Conservation (phyloP, 805 yeast genomes). For the Ogataea haglerorum region DNA sequence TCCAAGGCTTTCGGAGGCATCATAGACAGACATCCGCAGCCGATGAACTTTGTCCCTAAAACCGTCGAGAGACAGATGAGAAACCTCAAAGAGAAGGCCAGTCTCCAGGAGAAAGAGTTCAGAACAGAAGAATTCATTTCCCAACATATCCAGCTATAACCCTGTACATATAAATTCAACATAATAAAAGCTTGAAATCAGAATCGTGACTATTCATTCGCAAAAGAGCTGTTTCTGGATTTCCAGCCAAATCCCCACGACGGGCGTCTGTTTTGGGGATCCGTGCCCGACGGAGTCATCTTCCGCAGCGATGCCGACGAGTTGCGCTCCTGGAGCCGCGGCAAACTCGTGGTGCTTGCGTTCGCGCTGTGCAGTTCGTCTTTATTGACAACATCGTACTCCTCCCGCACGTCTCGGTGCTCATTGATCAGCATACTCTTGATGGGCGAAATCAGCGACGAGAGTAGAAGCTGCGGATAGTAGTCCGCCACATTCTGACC, state of each 20-base stretch:
- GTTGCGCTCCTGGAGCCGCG: slow-evolving; percentile 13
- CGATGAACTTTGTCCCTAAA: slow-evolving; percentile 63
- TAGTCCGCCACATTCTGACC: slow-evolving; percentile 1
- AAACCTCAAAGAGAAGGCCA: slow-evolving; percentile 41
- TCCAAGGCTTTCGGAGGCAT: slow-evolving; percentile 74
- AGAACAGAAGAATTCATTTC: slow-evolving; percentile 36
- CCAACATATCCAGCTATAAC: slow-evolving; percentile 39
- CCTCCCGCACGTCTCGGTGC: slow-evolving; percentile 26
- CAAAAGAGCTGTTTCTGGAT: slow-evolving; percentile 17
- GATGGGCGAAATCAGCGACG: slow-evolving; percentile 17
- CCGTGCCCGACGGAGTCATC: slow-evolving; percentile 5
- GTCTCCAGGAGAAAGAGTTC: slow-evolving; percentile 21
- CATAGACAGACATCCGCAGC: slow-evolving; percentile 48
- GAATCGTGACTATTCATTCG: slow-evolving; percentile 2
- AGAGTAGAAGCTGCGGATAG: slow-evolving; percentile 15
- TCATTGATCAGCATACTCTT: slow-evolving; percentile 4
- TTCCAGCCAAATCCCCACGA: slow-evolving; percentile 29
- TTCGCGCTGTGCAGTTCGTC: slow-evolving; percentile 23
- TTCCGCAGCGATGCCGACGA: slow-evolving; percentile 13
- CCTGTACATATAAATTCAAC: slow-evolving; percentile 22
- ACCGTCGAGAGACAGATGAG: slow-evolving; percentile 42
- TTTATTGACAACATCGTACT: slow-evolving; percentile 45
- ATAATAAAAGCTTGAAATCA: slow-evolving; percentile 3
- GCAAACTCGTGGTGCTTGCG: slow-evolving; percentile 8
- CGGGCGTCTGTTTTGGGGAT: slow-evolving; percentile 15